phyloP scores from a whole-genome alignment of 345 rosid species.

The Barbarea vulgaris region DNA sequence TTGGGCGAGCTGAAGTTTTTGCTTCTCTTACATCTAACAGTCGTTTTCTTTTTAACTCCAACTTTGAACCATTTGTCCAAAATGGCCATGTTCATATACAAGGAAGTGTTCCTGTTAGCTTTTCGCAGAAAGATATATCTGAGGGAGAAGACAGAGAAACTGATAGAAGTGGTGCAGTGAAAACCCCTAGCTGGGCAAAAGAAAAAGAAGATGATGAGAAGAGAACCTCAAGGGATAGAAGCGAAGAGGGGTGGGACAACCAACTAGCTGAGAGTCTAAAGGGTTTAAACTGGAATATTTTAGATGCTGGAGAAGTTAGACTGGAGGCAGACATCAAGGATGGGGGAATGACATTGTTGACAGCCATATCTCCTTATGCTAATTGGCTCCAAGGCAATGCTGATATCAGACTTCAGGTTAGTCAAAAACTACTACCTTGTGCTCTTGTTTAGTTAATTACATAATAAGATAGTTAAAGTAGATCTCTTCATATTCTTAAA shows the following conservation, averaged over 20 bases:
- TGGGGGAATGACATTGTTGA: slow-evolving; percentile 96
- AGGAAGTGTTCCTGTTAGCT: slow-evolving; percentile 90
- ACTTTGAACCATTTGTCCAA: slow-evolving; percentile 83
- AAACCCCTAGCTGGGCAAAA: slow-evolving; percentile 77
- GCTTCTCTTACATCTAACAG: slow-evolving; percentile 88
- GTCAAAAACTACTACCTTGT: not conserved
- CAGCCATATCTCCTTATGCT: slow-evolving; percentile 90
- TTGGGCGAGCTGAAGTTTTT: slow-evolving; percentile 95
- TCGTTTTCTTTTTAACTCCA: slow-evolving; percentile 93
- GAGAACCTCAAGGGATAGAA: slow-evolving; percentile 65
- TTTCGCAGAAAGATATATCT: slow-evolving; percentile 56
- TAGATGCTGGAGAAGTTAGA: slow-evolving; percentile 95
- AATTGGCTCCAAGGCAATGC: slow-evolving; percentile 96
- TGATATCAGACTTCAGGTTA: slow-evolving; percentile 87
- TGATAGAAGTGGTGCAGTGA: slow-evolving; percentile 55
- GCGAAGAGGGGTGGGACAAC: slow-evolving; percentile 86
- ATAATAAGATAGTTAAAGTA: not conserved
- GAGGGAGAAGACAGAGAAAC: slow-evolving; percentile 70
- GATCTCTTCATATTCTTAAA: slow-evolving; percentile 1
- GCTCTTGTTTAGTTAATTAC: not conserved
- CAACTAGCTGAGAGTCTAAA: slow-evolving; percentile 88
- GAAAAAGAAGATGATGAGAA: slow-evolving; percentile 68
- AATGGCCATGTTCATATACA: slow-evolving; percentile 97
- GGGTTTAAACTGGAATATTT: slow-evolving; percentile 85
- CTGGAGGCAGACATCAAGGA: slow-evolving; percentile 94